Evolutionary conservation across 208 protist species (phyloP).

Genomic region (Acanthamoeba rhysodes): DNA sequence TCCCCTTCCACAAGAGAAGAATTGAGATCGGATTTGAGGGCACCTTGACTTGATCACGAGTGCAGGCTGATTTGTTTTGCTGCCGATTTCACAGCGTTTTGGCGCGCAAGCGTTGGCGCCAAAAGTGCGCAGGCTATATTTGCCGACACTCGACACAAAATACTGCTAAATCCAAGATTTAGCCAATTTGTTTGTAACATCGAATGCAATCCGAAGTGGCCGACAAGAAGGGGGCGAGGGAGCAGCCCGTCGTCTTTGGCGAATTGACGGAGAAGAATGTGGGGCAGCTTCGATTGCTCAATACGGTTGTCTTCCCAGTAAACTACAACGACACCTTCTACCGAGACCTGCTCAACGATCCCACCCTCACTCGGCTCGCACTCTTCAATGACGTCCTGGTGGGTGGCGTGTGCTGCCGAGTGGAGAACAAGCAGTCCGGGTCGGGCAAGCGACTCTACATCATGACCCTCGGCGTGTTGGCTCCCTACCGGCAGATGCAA

Average conservation of each 20-base stretch:
- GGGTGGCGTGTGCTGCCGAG: constrained; percentile 93
- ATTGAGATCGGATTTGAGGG: background rate
- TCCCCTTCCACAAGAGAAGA: constrained; percentile 58
- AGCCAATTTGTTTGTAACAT: no score
- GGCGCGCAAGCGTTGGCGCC: background rate
- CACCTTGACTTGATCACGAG: no score
- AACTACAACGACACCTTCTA: constrained; percentile 85
- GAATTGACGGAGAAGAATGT: constrained; percentile 86
- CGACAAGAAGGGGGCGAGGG: background rate
- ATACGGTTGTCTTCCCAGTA: constrained; percentile 81
- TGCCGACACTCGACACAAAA: no score
- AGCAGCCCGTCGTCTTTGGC: constrained; percentile 72
- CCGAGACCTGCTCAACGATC: constrained; percentile 69
- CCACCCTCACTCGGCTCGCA: constrained; percentile 80
- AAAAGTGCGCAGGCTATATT: no score
- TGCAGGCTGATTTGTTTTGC: no score
- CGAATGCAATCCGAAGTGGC: background rate
- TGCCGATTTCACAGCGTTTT: background rate
- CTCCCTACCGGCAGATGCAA: constrained; percentile 93
- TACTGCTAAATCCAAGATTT: no score
- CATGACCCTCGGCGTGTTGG: constrained; percentile 95
- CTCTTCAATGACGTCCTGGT: constrained; percentile 94
- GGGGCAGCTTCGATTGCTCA: constrained; percentile 81
- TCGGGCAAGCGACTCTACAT: constrained; percentile 92
- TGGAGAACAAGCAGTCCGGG: constrained; percentile 90